Evolutionary conservation across 2,329 filamentous ascomycete species (phyloP).

Genomic region (Diplocarpon mali): DNA sequence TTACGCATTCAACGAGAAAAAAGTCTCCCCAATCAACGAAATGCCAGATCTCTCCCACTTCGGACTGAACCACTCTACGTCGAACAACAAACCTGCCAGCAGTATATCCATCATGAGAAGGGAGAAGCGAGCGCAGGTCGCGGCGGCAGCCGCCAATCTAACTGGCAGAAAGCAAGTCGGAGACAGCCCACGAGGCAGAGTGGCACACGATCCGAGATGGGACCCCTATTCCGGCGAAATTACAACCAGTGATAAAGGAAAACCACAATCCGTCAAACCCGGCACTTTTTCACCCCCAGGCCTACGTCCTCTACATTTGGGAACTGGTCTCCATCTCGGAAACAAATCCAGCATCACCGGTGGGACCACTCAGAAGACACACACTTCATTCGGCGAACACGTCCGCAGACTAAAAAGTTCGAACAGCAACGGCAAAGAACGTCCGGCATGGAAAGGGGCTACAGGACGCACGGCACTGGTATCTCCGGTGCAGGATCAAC

Average conservation of each 20-base stretch:
- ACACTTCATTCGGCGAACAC: constrained; percentile 35
- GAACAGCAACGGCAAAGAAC: constrained; percentile 19
- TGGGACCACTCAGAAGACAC: constrained; percentile 21
- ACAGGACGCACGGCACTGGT: constrained; percentile 57
- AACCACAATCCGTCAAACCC: constrained; percentile 44
- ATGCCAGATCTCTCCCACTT: constrained; percentile 21
- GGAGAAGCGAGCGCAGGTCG: constrained; percentile 25
- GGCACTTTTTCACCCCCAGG: constrained; percentile 33
- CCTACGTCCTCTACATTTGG: constrained; percentile 11
- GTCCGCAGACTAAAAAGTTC: constrained; percentile 32
- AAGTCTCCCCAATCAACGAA: constrained; percentile 33
- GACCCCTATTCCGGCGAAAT: constrained; percentile 58
- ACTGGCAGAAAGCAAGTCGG: constrained; percentile 18
- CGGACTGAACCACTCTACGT: constrained; percentile 6
- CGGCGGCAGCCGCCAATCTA: constrained; percentile 19
- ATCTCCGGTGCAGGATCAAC: constrained; percentile 51
- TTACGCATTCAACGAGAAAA: constrained; percentile 16
- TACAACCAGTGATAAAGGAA: constrained; percentile 44
- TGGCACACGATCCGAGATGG: constrained; percentile 40
- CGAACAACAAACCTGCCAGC: constrained; percentile 16
- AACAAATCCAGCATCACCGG: constrained; percentile 20
- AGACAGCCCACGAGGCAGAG: constrained; percentile 12
- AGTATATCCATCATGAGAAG: constrained; percentile 26
- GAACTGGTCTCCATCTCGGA: constrained; percentile 14
- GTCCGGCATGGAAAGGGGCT: constrained; percentile 60